phyloP scores from a whole-genome alignment of 2,329 filamentous ascomycete species.

The Monosporascus sp. region DNA sequence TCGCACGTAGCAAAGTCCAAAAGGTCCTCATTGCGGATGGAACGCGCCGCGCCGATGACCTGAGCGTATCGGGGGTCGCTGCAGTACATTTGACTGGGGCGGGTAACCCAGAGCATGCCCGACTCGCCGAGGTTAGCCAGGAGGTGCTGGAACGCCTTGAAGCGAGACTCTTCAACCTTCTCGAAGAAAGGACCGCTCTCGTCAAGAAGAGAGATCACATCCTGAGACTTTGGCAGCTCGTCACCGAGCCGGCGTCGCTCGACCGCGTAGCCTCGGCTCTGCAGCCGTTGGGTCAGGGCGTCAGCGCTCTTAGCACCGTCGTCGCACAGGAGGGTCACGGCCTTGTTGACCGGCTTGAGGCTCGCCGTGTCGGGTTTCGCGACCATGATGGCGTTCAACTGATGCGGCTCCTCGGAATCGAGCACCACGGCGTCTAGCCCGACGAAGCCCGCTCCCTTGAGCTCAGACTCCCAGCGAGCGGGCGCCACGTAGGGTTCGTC shows the following conservation, averaged over 20 bases:
- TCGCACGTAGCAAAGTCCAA: conserved; percentile 25
- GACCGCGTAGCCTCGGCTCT: conserved; percentile 11
- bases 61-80: conserved; percentile 21
- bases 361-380: not conserved
- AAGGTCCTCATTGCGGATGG: conserved; percentile 22
- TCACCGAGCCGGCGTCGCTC: conserved; percentile 9
- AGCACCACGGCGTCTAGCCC: conserved; percentile 10
- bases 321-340: conserved; percentile 5
- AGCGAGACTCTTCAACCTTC: conserved; percentile 9
- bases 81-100: conserved; percentile 19
- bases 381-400: conserved; percentile 12
- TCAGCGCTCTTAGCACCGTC: not conserved
- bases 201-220: conserved; percentile 22
- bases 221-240: conserved; percentile 9
- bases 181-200: conserved; percentile 17
- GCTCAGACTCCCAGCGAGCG: conserved; percentile 20
- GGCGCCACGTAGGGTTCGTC: conserved; percentile 20
- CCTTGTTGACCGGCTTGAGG: not conserved
- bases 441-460: conserved; percentile 20
- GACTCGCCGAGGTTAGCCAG: conserved; percentile 4
- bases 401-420: not conserved
- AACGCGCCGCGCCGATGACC: conserved; percentile 23
- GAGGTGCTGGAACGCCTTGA: conserved; percentile 8
- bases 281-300: conserved; percentile 5
- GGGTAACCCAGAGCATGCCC: conserved; percentile 27